These are phyloP conservation scores for Globisporangium radiosum DNA, from an alignment of 352 stramenopile genomes.

Conservation along the genomic window DNA sequence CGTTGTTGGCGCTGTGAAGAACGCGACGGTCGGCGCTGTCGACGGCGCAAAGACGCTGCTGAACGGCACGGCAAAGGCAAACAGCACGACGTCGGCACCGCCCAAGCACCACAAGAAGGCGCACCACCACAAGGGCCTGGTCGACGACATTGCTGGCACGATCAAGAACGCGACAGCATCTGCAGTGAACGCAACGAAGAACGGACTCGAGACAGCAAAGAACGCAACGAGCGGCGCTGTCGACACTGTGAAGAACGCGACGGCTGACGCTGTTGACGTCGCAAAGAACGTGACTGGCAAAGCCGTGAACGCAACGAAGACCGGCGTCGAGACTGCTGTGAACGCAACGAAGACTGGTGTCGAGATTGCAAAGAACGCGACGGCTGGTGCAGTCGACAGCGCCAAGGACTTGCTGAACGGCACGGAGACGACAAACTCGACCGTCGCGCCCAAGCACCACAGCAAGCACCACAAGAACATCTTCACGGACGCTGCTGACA, in stretches of 20 bases:
- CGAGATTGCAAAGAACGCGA: neutral
- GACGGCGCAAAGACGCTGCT: neutral
- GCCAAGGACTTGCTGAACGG: too few species aligned
- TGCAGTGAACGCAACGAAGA: neutral
- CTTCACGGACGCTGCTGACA: neutral
- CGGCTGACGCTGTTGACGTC: neutral
- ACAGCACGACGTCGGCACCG: neutral
- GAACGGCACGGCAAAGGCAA: neutral
- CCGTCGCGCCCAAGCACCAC: neutral
- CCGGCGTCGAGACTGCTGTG: neutral
- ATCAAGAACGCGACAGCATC: neutral
- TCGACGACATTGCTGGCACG: constrained; percentile 7
- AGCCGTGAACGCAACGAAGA: constrained; percentile 3
- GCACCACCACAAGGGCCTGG: constrained; percentile 9
- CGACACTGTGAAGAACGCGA: neutral
- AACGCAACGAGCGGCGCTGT: neutral
- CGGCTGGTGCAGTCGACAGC: neutral
- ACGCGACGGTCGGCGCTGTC: constrained; percentile 8
- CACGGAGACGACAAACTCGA: neutral
- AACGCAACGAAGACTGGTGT: neutral
- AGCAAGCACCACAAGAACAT: constrained; percentile 13
- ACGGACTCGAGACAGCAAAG: neutral
- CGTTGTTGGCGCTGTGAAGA: neutral
- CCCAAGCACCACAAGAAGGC: constrained; percentile 4
- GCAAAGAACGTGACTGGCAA: neutral